Conservation (phyloP, 1,284 basidiomycete genomes). For the Papiliotrema terrestris region DNA sequence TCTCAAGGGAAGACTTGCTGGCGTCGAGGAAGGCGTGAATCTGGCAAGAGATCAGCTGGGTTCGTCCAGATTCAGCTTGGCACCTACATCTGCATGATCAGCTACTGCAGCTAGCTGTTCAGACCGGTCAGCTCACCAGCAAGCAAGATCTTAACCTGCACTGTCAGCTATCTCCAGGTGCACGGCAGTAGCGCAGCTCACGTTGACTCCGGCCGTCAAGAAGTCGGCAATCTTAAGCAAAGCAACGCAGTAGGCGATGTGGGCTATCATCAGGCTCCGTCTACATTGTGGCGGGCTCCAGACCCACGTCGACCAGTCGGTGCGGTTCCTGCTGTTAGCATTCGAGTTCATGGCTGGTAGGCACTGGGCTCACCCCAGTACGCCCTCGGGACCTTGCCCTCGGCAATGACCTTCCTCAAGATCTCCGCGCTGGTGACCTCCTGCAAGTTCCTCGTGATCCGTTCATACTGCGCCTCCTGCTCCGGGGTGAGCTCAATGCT, state of each 20-base stretch:
- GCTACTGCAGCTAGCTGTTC: neutral
- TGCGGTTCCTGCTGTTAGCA: conserved; percentile 67
- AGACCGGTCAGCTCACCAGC: conserved; percentile 60
- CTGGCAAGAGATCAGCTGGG: conserved; percentile 55
- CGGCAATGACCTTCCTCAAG: conserved; percentile 75
- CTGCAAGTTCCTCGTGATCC: conserved; percentile 82
- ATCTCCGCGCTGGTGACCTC: conserved; percentile 85
- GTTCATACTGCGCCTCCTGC: conserved; percentile 64
- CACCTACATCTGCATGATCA: conserved; percentile 1
- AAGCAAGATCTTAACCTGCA: conserved; percentile 77
- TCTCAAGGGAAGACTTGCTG: conserved; percentile 92
- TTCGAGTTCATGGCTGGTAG: neutral
- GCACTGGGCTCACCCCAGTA: conserved; percentile 70
- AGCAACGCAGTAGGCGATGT: conserved; percentile 96
- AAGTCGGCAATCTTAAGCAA: conserved; percentile 97
- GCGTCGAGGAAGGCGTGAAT: conserved; percentile 99
- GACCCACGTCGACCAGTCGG: conserved; percentile 88
- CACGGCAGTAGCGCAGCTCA: conserved; percentile 31
- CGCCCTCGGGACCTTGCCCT: conserved; percentile 71
- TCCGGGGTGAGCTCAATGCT: conserved; percentile 35
- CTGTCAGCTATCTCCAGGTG: neutral
- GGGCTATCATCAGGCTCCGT: conserved; percentile 57
- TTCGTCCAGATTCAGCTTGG: neutral
- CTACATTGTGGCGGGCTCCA: neutral
- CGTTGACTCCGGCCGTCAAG: conserved; percentile 80